Evolutionary conservation across 1,284 basidiomycete species (phyloP), one percentile per base, ranked within the genome.

Genomic region (Microbotryomycetes sp.): DNA sequence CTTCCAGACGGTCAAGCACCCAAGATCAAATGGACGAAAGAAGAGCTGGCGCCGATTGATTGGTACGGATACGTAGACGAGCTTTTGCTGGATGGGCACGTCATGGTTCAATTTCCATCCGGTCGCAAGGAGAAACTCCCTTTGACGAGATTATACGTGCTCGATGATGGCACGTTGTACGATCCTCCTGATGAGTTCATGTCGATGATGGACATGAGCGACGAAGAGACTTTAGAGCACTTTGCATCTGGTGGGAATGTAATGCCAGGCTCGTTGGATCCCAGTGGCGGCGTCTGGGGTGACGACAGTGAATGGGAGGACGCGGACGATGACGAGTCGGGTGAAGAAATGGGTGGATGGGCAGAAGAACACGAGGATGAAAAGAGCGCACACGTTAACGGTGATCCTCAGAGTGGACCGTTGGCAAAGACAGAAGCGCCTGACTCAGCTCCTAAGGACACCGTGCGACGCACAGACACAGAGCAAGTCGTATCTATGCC

Each of bases 11-110:
- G 58, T 58, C 65, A 25, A 48, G 65, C n/a, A 66, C 68, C 51
- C 58, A 72, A n/a, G 62, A 68, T 2, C n/a, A 60, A 49, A 50
- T 63, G 45, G n/a, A n/a, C 47, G 1, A 56, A 67, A n/a, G 65
- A 65, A 4, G 68, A 73, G 5, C 57, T 64, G 12, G 48, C 59
- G 14, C 52, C 67, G 12, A 71, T 79, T 49, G 70, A 75, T 52
- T 80, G 79, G 79, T 79, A 74, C 63, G 79, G 79, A 30, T 76
- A 76, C 58, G 79, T 80, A 12, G 70, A 68, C 28, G 72, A 76
- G 32, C 70, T 79, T 9, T 63, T 74, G 15, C 68, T 76, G 36
- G 75, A 79, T 53, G 79, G 79, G 2, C 68, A 49, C 1, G 71
- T 77, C 47, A 67, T 65, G 4, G 71, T 80, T 9, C 68, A 49